These are phyloP conservation scores for Apiotrichum laibachii DNA, from an alignment of 1,284 basidiomycete species.

Conservation along the genomic window DNA sequence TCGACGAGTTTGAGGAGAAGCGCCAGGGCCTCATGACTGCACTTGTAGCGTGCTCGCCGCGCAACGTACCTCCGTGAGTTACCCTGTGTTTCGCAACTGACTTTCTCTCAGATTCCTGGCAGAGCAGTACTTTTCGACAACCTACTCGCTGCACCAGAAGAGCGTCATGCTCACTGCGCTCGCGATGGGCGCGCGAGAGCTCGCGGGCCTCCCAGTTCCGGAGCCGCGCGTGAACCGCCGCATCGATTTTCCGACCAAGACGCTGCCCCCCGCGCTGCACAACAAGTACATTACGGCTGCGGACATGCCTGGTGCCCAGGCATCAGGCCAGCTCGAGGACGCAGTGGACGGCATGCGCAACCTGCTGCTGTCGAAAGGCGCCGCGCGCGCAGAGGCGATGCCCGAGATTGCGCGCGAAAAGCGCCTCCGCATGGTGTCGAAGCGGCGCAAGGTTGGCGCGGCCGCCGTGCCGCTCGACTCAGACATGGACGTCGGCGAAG, in stretches of 20 bases:
- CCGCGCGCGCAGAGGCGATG: constrained; percentile 41
- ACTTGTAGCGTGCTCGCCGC: constrained; percentile 73
- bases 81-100: not conserved
- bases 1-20: constrained; percentile 73
- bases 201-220: constrained; percentile 66
- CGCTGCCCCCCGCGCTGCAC: constrained; percentile 68
- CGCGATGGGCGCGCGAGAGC: constrained; percentile 77
- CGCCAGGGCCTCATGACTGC: constrained; percentile 74
- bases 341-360: constrained; percentile 37
- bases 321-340: constrained; percentile 34
- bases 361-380: constrained; percentile 41
- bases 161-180: constrained; percentile 80
- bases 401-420: constrained; percentile 68
- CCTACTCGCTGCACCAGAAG: constrained; percentile 83
- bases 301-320: constrained; percentile 20
- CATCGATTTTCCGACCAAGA: constrained; percentile 71
- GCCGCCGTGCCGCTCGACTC: too few relatives aligned
- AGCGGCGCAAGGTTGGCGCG: constrained; percentile 28
- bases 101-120: constrained; percentile 63
- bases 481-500: too few relatives aligned
- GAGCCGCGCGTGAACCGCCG: constrained; percentile 19
- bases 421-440: constrained; percentile 62
- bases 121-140: constrained; percentile 88
- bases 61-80: constrained; percentile 72
- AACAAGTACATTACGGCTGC: constrained; percentile 59